Evolutionary conservation across 2,329 filamentous ascomycete species (phyloP).

Genomic region (Verticillium nonalfalfae): DNA sequence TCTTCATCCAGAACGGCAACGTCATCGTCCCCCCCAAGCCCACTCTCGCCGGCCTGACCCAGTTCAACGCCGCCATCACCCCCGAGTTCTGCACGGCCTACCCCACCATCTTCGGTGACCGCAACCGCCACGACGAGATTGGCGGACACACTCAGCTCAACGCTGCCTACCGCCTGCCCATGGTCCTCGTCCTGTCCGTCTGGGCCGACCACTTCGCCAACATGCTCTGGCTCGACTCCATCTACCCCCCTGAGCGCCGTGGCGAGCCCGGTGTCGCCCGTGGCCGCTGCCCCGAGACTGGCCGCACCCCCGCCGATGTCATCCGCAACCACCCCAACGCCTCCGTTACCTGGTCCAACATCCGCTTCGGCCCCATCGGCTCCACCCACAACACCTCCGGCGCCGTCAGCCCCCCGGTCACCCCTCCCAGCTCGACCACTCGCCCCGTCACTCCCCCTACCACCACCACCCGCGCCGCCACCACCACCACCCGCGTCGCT

Average conservation of each 20-base stretch:
- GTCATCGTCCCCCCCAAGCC: conserved; percentile 11
- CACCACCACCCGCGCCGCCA: conserved; percentile 1
- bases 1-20: conserved; percentile 11
- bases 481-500: conserved; percentile 4
- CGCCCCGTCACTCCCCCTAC: neutral
- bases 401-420: neutral
- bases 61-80: conserved; percentile 52
- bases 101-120: conserved; percentile 46
- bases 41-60: conserved; percentile 33
- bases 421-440: conserved; percentile 4
- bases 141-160: conserved; percentile 51
- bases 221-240: conserved; percentile 61
- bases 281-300: conserved; percentile 36
- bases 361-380: conserved; percentile 40
- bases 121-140: conserved; percentile 39
- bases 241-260: conserved; percentile 33
- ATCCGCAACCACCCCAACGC: conserved; percentile 29
- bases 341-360: conserved; percentile 40
- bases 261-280: conserved; percentile 33
- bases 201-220: conserved; percentile 57
- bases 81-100: conserved; percentile 47
- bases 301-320: conserved; percentile 36
- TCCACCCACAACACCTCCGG: conserved; percentile 22
- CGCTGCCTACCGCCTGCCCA: conserved; percentile 42
- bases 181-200: conserved; percentile 56